Conservation (phyloP, 2,329 filamentous ascomycete species). For the Massarina eburnea region DNA sequence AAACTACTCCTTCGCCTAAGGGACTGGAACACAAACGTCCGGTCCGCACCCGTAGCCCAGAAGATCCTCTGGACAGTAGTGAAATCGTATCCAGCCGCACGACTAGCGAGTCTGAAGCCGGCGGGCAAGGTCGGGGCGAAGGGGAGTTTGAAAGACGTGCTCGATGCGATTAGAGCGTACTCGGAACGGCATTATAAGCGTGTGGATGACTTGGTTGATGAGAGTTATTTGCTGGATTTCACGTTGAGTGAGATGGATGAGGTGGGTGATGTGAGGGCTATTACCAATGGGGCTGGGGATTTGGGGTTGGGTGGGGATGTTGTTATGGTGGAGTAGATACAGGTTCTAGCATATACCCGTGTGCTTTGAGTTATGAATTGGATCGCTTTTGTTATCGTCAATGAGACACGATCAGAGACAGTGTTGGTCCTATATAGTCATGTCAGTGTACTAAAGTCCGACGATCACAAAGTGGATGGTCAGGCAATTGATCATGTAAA, state of each 20-base stretch:
- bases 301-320: conserved; percentile 29
- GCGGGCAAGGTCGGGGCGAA: conserved; percentile 36
- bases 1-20: conserved; percentile 76
- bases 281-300: conserved; percentile 27
- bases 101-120: conserved; percentile 67
- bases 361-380: too few species aligned
- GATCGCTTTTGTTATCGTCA: too few species aligned
- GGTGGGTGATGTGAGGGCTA: conserved; percentile 43
- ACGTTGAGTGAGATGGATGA: conserved; percentile 91
- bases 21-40: conserved; percentile 97
- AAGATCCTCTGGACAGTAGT: conserved; percentile 79
- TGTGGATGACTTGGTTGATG: conserved; percentile 86
- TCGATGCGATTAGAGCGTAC: conserved; percentile 86
- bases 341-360: too few species aligned
- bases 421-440: too few species aligned
- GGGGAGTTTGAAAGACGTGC: conserved; percentile 69
- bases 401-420: too few species aligned
- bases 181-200: conserved; percentile 91
- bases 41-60: conserved; percentile 83
- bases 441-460: too few species aligned
- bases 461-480: too few species aligned
- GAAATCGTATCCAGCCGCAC: conserved; percentile 75
- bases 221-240: conserved; percentile 93
- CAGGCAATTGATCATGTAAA: too few species aligned
- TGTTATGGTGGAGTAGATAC: conserved; percentile 33